phyloP scores from a whole-genome alignment of 176 grass and related monocot genomes.

The Rhipidocladum racemiflorum region DNA sequence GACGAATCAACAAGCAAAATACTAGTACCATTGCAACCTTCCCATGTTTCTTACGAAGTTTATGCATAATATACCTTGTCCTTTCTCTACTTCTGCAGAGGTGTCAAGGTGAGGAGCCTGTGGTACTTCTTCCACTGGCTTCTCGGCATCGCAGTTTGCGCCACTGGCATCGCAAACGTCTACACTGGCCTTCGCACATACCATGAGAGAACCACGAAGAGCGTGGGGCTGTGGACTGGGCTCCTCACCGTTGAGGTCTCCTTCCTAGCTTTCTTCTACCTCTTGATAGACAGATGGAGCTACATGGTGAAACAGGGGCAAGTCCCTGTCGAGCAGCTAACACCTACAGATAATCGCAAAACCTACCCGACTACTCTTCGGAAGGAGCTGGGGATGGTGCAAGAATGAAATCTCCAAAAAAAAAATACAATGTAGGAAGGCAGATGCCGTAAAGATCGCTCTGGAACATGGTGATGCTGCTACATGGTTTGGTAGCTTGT shows the following conservation, averaged over 20 bases:
- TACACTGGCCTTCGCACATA: conserved; percentile 78
- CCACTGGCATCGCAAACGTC: conserved; percentile 62
- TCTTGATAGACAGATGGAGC: conserved; percentile 77
- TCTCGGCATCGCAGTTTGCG: conserved; percentile 52
- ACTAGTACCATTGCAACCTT: conserved; percentile 1
- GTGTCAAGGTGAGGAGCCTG: conserved; percentile 60
- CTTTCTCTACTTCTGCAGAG: conserved; percentile 38
- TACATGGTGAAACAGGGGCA: conserved; percentile 73
- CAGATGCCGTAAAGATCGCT: background rate
- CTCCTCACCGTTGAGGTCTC: conserved; percentile 78
- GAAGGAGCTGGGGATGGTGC: conserved; percentile 42
- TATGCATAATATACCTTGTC: background rate
- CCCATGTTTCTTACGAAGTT: background rate
- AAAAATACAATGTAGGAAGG: background rate
- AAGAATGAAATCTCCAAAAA: conserved; percentile 22
- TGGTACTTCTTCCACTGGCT: conserved; percentile 90
- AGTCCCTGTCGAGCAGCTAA: conserved; percentile 65
- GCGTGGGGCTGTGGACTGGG: conserved; percentile 61
- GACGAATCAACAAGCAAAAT: background rate
- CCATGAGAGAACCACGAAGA: conserved; percentile 65
- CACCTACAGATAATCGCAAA: conserved; percentile 40
- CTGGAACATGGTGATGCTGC: background rate
- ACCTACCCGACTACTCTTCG: conserved; percentile 54
- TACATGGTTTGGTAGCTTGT: conserved; percentile 28
- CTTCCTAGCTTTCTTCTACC: conserved; percentile 65